phyloP scores from a whole-genome alignment of 2,329 filamentous ascomycete species.

The Alternaria solani region DNA sequence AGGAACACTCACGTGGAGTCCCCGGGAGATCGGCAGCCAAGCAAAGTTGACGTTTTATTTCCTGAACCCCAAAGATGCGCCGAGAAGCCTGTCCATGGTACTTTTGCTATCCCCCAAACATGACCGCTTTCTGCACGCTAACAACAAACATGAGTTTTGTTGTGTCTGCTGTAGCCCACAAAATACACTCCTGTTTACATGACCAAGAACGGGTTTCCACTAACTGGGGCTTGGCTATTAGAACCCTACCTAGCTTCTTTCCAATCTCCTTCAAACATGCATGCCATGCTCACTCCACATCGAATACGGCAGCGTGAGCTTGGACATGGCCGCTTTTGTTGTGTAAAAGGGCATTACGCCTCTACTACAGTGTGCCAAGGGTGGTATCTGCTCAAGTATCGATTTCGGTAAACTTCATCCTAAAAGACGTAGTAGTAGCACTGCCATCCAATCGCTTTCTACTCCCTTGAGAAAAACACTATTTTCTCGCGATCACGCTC shows the following conservation, averaged over 20 bases:
- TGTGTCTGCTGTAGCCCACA: not conserved
- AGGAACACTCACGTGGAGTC: not conserved
- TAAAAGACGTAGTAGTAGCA: not conserved
- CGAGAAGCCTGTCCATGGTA: not conserved
- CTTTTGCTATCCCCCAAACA: too few relatives aligned
- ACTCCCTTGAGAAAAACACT: not conserved
- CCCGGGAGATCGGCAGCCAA: not conserved
- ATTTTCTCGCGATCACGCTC: not conserved
- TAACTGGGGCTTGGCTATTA: not conserved
- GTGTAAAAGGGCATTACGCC: not conserved
- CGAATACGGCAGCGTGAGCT: not conserved
- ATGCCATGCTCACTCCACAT: not conserved
- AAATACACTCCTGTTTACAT: not conserved
- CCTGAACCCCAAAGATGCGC: not conserved
- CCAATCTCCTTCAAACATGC: too few relatives aligned
- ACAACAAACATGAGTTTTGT: not conserved
- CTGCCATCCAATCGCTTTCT: not conserved
- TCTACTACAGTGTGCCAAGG: not conserved
- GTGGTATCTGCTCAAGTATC: not conserved
- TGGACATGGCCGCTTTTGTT: not conserved
- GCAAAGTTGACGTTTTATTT: not conserved
- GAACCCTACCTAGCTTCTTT: not conserved
- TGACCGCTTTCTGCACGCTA: too few relatives aligned
- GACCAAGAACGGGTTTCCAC: not conserved
- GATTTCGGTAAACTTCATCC: not conserved